These are phyloP conservation scores for Auriculariales sp. DNA, from an alignment of 768 basidiomycete genomes.

Conservation along the genomic window DNA sequence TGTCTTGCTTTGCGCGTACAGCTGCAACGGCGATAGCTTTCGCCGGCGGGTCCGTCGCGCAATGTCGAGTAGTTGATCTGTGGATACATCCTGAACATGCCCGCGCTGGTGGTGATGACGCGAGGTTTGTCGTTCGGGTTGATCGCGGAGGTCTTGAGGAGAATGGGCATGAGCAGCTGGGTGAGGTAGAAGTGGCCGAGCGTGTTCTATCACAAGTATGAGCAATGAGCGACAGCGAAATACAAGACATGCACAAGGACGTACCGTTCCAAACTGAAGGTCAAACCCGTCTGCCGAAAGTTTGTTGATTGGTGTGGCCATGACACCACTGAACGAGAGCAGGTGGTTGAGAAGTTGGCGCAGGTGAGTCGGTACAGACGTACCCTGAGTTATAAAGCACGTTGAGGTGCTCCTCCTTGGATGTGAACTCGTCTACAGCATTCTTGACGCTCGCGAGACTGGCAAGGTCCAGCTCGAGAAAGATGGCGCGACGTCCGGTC, in stretches of 20 bases:
- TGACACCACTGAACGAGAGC: conserved; percentile 27
- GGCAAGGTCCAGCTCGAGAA: conserved; percentile 19
- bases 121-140: conserved; percentile 28
- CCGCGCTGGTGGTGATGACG: conserved; percentile 32
- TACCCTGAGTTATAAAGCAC: conserved; percentile 32
- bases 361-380: conserved; percentile 11
- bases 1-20: conserved; percentile 32
- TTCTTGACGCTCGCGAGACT: conserved; percentile 17
- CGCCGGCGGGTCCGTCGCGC: conserved; percentile 15
- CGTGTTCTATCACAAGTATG: conserved; percentile 3
- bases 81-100: conserved; percentile 17
- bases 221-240: too few relatives aligned
- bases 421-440: conserved; percentile 14
- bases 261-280: conserved; percentile 43
- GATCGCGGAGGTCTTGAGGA: conserved; percentile 24
- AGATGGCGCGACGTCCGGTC: conserved; percentile 12
- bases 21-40: conserved; percentile 8
- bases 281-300: conserved; percentile 37
- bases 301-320: conserved; percentile 23
- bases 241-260: conserved; percentile 23
- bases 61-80: conserved; percentile 27
- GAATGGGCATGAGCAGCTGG: conserved; percentile 31
- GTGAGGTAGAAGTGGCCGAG: conserved; percentile 47
- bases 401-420: conserved; percentile 30
- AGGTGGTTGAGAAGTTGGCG: background rate